Evolutionary conservation across 2,329 filamentous ascomycete species (phyloP).

Genomic region (Ceratocystis huliohia): DNA sequence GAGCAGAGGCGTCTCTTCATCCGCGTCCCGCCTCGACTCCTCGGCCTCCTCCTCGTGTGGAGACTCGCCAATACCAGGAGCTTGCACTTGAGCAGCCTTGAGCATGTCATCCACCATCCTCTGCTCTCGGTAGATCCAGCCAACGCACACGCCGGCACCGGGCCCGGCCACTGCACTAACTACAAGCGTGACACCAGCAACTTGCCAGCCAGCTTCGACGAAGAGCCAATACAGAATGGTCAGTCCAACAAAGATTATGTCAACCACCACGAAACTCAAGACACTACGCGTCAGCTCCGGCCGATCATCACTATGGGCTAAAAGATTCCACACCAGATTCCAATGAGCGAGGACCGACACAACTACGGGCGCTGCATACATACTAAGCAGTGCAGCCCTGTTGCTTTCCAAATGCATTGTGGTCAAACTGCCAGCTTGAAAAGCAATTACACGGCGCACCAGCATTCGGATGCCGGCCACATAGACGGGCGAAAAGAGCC

Average conservation of each 20-base stretch:
- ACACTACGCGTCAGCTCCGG: constrained; percentile 38
- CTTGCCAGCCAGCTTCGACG: constrained; percentile 37
- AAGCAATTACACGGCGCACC: constrained; percentile 26
- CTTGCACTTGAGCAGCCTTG: background rate
- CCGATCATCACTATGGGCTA: constrained; percentile 33
- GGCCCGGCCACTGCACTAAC: constrained; percentile 29
- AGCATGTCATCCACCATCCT: constrained; percentile 14
- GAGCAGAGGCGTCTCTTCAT: constrained; percentile 30
- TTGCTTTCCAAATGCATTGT: constrained; percentile 33
- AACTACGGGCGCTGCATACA: constrained; percentile 36
- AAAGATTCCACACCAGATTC: constrained; percentile 32
- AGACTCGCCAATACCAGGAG: background rate
- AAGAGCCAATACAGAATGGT: constrained; percentile 43
- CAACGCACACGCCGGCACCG: constrained; percentile 30
- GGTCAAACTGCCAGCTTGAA: constrained; percentile 21
- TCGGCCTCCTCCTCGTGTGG: too few species aligned
- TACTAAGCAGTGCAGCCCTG: constrained; percentile 29
- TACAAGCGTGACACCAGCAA: constrained; percentile 27
- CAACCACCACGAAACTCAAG: constrained; percentile 36
- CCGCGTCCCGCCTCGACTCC: constrained; percentile 9
- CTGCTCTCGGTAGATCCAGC: constrained; percentile 31
- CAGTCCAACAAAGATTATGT: constrained; percentile 34
- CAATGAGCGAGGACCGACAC: constrained; percentile 34
- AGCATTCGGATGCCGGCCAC: constrained; percentile 34
- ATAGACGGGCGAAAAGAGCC: constrained; percentile 42